Evolutionary conservation across 2,329 filamentous ascomycete genomes (phyloP).

Genomic region (Xylariaceae sp.): DNA sequence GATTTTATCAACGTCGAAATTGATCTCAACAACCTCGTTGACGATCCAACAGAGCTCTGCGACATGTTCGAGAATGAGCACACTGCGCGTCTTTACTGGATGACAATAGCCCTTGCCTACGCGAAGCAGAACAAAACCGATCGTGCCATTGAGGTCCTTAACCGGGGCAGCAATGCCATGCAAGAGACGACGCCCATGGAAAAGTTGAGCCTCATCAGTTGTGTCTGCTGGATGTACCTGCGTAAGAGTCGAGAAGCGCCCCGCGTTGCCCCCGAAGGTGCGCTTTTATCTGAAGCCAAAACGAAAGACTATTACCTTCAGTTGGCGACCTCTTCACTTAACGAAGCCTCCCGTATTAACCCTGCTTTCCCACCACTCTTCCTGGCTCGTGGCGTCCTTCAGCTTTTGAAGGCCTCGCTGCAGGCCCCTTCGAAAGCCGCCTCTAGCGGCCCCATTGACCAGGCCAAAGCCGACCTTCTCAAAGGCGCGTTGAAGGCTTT

Average conservation of each 20-base stretch:
- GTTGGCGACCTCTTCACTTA: conserved; percentile 82
- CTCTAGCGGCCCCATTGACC: conserved; percentile 59
- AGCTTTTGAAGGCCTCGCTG: conserved; percentile 80
- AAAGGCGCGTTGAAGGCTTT: conserved; percentile 88
- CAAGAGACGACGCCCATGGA: conserved; percentile 72
- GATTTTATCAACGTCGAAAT: conserved; percentile 82
- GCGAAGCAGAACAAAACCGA: conserved; percentile 94
- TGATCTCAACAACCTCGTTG: conserved; percentile 82
- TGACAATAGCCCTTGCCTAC: conserved; percentile 95
- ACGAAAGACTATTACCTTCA: conserved; percentile 94
- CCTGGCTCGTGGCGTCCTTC: conserved; percentile 83
- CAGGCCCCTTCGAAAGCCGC: conserved; percentile 68
- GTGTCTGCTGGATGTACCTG: conserved; percentile 86
- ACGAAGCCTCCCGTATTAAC: conserved; percentile 92
- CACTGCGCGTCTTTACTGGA: conserved; percentile 90
- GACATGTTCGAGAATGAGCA: conserved; percentile 92
- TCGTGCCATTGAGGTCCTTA: conserved; percentile 69
- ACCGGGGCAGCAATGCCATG: conserved; percentile 68
- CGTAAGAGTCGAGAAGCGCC: conserved; percentile 81
- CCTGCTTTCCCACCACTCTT: conserved; percentile 88
- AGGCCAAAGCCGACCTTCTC: conserved; percentile 72
- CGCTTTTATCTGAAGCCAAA: conserved; percentile 65
- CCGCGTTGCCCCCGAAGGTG: conserved; percentile 57
- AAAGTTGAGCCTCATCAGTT: conserved; percentile 77
- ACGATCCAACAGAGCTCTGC: conserved; percentile 92